phyloP scores from a whole-genome alignment of 495 filamentous ascomycete genomes.

The Neurospora hispaniola region DNA sequence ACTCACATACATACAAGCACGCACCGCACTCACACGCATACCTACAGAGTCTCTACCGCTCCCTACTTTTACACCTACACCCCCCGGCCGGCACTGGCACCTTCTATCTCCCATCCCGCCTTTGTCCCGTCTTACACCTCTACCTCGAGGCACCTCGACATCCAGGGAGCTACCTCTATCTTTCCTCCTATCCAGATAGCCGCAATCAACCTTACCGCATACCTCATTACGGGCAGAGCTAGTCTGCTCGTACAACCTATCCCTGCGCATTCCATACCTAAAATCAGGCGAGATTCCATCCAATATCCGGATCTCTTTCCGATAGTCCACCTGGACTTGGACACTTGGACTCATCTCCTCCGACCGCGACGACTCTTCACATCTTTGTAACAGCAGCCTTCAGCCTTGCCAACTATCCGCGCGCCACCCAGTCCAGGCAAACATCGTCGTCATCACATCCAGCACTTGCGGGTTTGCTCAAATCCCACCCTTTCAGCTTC shows the following conservation, averaged over 20 bases:
- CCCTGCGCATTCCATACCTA: slow-evolving; percentile 1
- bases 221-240: background rate
- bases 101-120: background rate
- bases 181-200: background rate
- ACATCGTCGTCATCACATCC: background rate
- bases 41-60: background rate
- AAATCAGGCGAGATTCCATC: slow-evolving; percentile 4
- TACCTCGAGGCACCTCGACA: background rate
- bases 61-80: background rate
- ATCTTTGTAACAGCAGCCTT: background rate
- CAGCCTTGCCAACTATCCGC: background rate
- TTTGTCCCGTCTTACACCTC: background rate
- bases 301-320: background rate
- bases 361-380: background rate
- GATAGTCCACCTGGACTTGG: background rate
- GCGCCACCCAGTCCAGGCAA: background rate
- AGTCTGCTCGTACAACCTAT: background rate
- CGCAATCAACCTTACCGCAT: background rate
- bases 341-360: background rate
- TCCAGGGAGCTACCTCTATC: background rate
- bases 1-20: background rate
- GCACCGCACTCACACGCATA: background rate
- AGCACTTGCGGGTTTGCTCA: background rate
- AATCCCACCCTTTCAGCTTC: background rate
- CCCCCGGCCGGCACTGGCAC: background rate